Conservation (phyloP, 1,284 basidiomycete genomes). For the Ustilago loliicola region DNA sequence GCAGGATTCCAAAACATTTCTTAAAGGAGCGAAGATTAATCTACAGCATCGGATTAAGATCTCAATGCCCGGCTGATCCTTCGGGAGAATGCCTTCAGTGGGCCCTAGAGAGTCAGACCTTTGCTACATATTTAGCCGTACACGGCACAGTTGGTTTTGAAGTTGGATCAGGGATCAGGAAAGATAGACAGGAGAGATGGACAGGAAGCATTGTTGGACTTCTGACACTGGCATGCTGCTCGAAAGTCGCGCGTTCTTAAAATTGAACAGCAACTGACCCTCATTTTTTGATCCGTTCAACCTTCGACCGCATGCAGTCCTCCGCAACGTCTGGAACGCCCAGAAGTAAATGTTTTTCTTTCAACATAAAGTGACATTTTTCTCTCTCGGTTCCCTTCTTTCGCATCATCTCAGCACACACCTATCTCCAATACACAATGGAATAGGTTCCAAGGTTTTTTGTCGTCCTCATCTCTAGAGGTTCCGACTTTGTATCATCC, state of each 20-base stretch:
- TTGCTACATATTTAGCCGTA: conserved; percentile 51
- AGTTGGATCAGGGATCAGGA: neutral
- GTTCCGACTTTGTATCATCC: conserved; percentile 33
- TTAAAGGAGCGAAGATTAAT: conserved; percentile 63
- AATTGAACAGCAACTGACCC: neutral
- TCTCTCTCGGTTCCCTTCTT: conserved; percentile 11
- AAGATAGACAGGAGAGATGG: too few species aligned
- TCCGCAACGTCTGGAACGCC: conserved; percentile 65
- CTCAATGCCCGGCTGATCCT: conserved; percentile 54
- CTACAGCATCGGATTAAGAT: conserved; percentile 65
- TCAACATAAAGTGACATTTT: neutral
- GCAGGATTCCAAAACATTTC: conserved; percentile 67
- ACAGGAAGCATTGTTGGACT: neutral
- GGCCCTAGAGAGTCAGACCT: conserved; percentile 68
- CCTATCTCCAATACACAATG: conserved; percentile 1
- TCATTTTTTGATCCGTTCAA: conserved; percentile 12
- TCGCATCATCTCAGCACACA: conserved; percentile 8
- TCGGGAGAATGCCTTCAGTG: conserved; percentile 43
- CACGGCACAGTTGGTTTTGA: neutral
- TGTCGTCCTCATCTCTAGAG: neutral
- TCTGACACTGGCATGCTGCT: conserved; percentile 3
- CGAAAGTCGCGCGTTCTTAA: neutral
- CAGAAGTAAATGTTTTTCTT: conserved; percentile 46
- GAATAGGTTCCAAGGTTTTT: conserved; percentile 11
- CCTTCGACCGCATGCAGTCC: conserved; percentile 37